phyloP scores from a whole-genome alignment of 2,329 filamentous ascomycete species.

The Teratosphaeria zuluensis region DNA sequence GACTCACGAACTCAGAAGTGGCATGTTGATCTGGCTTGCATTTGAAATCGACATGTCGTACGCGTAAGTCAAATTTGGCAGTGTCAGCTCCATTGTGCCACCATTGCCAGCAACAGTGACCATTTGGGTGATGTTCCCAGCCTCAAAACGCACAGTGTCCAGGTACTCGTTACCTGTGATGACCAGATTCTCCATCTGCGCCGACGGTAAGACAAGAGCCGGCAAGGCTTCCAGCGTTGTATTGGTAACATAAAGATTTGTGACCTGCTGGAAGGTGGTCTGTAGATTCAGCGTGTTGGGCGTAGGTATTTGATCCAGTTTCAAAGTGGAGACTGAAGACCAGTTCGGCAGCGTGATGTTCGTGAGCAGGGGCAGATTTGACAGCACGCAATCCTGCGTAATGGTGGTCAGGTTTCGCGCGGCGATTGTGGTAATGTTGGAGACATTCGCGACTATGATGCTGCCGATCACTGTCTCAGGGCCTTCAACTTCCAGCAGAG shows the following conservation, averaged over 20 bases:
- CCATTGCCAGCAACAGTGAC: slow-evolving; percentile 3
- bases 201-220: slow-evolving; percentile 1
- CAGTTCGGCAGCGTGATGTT: slow-evolving; percentile 5
- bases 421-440: neutral
- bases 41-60: slow-evolving; percentile 6
- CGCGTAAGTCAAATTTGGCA: slow-evolving; percentile 6
- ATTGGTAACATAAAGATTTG: slow-evolving; percentile 6
- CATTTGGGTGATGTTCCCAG: slow-evolving; percentile 5
- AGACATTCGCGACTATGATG: slow-evolving; percentile 1
- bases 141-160: slow-evolving; percentile 3
- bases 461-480: slow-evolving; percentile 3
- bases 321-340: slow-evolving; percentile 2
- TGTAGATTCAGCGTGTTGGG: slow-evolving; percentile 4
- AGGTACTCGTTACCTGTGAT: slow-evolving; percentile 5
- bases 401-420: slow-evolving; percentile 1
- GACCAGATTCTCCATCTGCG: slow-evolving; percentile 3
- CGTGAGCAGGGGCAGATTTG: slow-evolving; percentile 4
- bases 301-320: slow-evolving; percentile 1
- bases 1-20: slow-evolving; percentile 1
- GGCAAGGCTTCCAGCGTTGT: slow-evolving; percentile 5
- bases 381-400: slow-evolving; percentile 1
- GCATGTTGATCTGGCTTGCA: slow-evolving; percentile 1
- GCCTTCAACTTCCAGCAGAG: neutral
- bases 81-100: slow-evolving; percentile 2
- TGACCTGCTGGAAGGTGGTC: slow-evolving; percentile 3